Base-by-base conservation (phyloP, 768 basidiomycete species). In the Hydnomerulius pinastri region DNA sequence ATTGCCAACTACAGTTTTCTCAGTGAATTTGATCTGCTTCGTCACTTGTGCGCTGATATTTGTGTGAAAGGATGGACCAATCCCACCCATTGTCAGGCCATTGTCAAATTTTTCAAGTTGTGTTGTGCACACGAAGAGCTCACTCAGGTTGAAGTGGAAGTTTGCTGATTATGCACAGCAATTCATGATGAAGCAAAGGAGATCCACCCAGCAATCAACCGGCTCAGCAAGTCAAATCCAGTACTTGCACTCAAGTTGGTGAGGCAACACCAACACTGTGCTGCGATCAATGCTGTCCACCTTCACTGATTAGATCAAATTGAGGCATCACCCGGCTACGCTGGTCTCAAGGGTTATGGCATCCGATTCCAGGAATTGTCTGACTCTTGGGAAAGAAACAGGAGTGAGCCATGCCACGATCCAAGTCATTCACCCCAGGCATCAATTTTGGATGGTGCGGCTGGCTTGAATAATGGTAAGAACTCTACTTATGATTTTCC, bases 61-160 rank as follows among this genome's bases (percentile, higher is more conserved):
- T 57, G 52, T 7, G 17, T 39, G 4, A 29, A 51, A 25, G 30
- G 45, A 8, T 70, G 69, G 68, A 55, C 60, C 0, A 27, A 56
- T 6, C 61, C 58, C 6, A 27, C 54, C 3, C 47, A 53, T 24
- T 46, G 62, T 15, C 48, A 59, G 9, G 58, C 61, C 1, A 62
- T 57, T n/a, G 55, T 48, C 12, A 56, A 60, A 17, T 56, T 63
- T 39, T 64, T 64, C 51, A 63, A 61, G 27, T 17, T 68, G 27
- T 32, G 48, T 28, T 55, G 50, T 27, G 65, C 66, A 0, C 36
- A 47, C 4, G 64, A 70, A 44, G 68, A 70, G 48, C 54, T 71
- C 13, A 23, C 17, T 1, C 55, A 53, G 3, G 46, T 65, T 13
- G 60, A 68, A 32, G 40, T 70, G 4, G 64, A 70, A 49, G 51